phyloP scores from a whole-genome alignment of 768 basidiomycete species.

The Pulveroboletus frians region DNA sequence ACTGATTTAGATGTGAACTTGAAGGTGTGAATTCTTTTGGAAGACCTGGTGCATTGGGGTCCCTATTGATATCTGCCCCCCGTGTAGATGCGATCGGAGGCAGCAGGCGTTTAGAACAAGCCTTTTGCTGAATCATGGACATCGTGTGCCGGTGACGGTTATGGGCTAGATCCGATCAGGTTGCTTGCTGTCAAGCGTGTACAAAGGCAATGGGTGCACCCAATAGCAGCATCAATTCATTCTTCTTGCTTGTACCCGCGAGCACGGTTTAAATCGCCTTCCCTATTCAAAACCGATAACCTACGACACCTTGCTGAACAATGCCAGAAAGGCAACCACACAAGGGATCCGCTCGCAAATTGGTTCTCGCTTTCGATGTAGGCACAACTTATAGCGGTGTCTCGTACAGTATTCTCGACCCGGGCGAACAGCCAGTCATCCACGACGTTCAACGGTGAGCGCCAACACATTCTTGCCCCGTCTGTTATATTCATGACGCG shows the following conservation, averaged over 20 bases:
- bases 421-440: conserved; percentile 25
- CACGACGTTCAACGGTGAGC: conserved; percentile 23
- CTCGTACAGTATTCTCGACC: conserved; percentile 36
- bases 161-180: conserved; percentile 8
- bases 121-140: neutral
- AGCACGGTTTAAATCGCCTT: neutral
- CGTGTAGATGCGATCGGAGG: neutral
- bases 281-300: neutral
- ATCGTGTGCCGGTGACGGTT: conserved; percentile 1
- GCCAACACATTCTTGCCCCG: neutral
- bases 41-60: neutral
- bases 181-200: neutral
- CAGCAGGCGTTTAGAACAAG: neutral
- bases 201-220: neutral
- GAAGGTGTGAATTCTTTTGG: neutral
- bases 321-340: conserved; percentile 35
- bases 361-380: conserved; percentile 48
- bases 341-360: conserved; percentile 36
- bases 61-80: neutral
- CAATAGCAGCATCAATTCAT: neutral
- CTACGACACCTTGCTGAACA: neutral
- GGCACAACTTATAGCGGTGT: conserved; percentile 51
- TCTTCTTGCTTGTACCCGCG: neutral
- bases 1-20: neutral
- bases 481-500: neutral